Evolutionary conservation across 2,329 filamentous ascomycete species (phyloP).

Genomic region (Aspergillus sp.): DNA sequence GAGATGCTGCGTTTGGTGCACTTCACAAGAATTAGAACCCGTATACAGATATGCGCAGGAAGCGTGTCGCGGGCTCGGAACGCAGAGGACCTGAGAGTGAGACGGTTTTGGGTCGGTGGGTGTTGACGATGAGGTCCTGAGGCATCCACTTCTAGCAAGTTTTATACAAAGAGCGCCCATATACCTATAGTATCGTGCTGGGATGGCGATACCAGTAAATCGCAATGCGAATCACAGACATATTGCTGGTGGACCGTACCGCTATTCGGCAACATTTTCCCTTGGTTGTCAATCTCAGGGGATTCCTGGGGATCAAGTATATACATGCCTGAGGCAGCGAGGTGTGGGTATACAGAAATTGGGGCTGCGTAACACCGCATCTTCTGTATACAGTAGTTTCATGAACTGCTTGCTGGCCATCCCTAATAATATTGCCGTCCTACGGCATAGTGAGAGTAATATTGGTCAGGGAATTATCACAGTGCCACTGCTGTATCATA

Average conservation of each 20-base stretch:
- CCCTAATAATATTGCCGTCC: constrained; percentile 1
- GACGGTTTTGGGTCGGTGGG: background rate
- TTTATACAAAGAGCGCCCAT: no score
- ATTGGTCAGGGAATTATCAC: no score
- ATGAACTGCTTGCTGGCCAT: constrained; percentile 2
- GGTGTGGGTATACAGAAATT: background rate
- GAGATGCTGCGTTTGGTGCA: background rate
- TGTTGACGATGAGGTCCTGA: background rate
- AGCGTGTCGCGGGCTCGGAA: background rate
- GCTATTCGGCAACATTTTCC: no score
- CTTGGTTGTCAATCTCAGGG: no score
- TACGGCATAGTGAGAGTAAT: background rate
- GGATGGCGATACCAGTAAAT: no score
- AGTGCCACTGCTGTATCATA: no score
- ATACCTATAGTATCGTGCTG: no score
- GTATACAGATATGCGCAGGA: background rate
- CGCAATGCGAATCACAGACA: no score
- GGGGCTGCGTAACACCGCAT: constrained; percentile 8
- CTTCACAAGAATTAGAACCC: background rate
- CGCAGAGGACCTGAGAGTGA: background rate
- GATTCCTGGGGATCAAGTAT: no score
- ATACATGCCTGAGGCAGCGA: constrained; percentile 3
- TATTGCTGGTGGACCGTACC: no score
- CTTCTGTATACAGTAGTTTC: constrained; percentile 3
- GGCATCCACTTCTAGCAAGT: no score